Evolutionary conservation across 441 rosid genomes (phyloP), one percentile per base, ranked within the genome.

Genomic region (Dalechampia spathulata): DNA sequence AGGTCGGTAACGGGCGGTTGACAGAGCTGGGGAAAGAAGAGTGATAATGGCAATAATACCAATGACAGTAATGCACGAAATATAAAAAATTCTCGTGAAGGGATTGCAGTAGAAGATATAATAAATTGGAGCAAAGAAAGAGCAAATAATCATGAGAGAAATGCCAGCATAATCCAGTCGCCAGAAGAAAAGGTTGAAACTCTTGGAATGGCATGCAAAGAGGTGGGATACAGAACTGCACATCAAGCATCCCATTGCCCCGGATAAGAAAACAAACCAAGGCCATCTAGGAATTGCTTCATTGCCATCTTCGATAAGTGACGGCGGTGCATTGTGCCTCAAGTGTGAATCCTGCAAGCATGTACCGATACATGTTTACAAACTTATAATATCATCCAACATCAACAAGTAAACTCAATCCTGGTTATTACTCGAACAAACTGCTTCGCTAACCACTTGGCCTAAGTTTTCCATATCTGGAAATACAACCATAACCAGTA

Each of bases 141-240:
- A 85, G 49, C 71, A 73, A 52, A 92, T 76, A 15, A 92, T 89
- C 97, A 89, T 86, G 11, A 85, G 76, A 11, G 92, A 85, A 66
- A 92, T 89, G 48, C 99, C 99, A 0, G 97, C 92, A 7, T 92
- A 92, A 68, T 92, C 97, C 0, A 92, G 77, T 39, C 94, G 91
- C 99, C 99, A 89, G 63, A 92, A 89, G 87, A 89, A 82, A 79
- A 76, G 68, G 77, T 66, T 75, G 75, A 73, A 83, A 53, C 74
- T 72, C 64, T 62, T 78, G 39, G 99, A 89, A 62, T 92, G 97
- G 71, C 90, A 89, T 59, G 96, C 94, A 4, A 92, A 75, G 52
- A 89, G 97, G 75, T 92, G 99, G 43, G 99, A 89, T 32, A 92
- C 61, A 8, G 97, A 78, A 75, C 97, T 92, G 65, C 90, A 83